phyloP scores from a whole-genome alignment of 2,329 filamentous ascomycete genomes.

The Dendrostoma leiphaemia region DNA sequence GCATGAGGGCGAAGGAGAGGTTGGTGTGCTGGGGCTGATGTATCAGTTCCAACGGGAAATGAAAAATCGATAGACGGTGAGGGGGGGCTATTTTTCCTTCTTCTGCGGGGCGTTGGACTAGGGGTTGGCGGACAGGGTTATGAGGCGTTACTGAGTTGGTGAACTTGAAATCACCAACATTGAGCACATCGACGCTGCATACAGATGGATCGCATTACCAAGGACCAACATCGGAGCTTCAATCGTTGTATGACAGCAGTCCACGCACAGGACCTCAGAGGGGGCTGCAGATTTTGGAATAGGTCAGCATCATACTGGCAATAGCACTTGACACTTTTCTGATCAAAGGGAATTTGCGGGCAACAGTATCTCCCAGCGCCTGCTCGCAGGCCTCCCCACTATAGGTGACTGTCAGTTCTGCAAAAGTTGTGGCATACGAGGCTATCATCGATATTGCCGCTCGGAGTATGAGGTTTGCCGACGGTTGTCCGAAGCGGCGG shows the following conservation, averaged over 20 bases:
- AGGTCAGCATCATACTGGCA: too few species aligned
- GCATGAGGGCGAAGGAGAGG: slow-evolving; percentile 45
- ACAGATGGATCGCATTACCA: neutral
- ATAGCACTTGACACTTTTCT: too few species aligned
- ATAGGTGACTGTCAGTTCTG: too few species aligned
- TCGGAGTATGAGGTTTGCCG: slow-evolving; percentile 3
- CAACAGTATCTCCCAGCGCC: too few species aligned
- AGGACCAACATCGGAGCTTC: neutral
- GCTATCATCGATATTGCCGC: neutral
- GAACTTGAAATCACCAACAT: neutral
- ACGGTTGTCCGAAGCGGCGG: slow-evolving; percentile 5
- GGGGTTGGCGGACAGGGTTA: neutral
- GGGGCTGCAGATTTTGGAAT: neutral
- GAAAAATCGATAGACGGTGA: slow-evolving; percentile 35
- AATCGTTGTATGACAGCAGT: too few species aligned
- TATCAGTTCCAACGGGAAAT: slow-evolving; percentile 59
- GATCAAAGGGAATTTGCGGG: too few species aligned
- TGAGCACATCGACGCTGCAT: neutral
- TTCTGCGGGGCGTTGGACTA: neutral
- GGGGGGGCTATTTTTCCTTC: neutral
- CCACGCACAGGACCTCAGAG: too few species aligned
- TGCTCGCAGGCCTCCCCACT: too few species aligned
- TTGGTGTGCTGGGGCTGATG: slow-evolving; percentile 56
- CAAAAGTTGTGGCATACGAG: neutral
- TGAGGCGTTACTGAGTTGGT: neutral